phyloP scores from a whole-genome alignment of 164 flowering plant species.

The Piper betle region DNA sequence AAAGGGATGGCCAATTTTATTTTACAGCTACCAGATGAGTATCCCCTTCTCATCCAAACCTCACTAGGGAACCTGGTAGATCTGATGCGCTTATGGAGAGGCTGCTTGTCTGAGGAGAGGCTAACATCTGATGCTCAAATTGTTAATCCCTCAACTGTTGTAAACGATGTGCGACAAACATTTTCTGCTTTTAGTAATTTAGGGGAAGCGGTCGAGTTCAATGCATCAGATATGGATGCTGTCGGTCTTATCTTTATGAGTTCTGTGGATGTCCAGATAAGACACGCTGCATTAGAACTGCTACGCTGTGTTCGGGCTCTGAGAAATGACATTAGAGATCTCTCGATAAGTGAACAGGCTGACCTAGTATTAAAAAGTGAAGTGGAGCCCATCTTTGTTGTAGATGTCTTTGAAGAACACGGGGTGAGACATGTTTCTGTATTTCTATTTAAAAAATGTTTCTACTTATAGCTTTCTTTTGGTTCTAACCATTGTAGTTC shows the following conservation, averaged over 20 bases:
- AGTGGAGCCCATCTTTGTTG: constrained; percentile 74
- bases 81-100: constrained; percentile 94
- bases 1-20: constrained; percentile 96
- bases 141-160: constrained; percentile 24
- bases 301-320: constrained; percentile 94
- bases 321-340: constrained; percentile 65
- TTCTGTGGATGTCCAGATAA: constrained; percentile 90
- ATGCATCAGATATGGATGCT: constrained; percentile 87
- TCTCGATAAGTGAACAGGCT: constrained; percentile 30
- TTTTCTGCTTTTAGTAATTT: constrained; percentile 36
- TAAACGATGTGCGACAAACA: constrained; percentile 35
- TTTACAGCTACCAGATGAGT: constrained; percentile 79
- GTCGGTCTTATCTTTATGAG: constrained; percentile 94
- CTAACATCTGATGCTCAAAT: constrained; percentile 36
- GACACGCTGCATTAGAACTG: constrained; percentile 90
- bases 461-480: not conserved
- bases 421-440: constrained; percentile 41
- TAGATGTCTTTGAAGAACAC: constrained; percentile 95
- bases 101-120: constrained; percentile 65
- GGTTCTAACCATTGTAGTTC: constrained; percentile 8
- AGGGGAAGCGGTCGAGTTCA: constrained; percentile 60
- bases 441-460: not conserved
- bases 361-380: constrained; percentile 46
- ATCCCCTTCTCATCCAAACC: constrained; percentile 94
- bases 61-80: constrained; percentile 88